phyloP scores from a whole-genome alignment of 1,139 yeast species.

The Lodderomyces jiufengensis region DNA sequence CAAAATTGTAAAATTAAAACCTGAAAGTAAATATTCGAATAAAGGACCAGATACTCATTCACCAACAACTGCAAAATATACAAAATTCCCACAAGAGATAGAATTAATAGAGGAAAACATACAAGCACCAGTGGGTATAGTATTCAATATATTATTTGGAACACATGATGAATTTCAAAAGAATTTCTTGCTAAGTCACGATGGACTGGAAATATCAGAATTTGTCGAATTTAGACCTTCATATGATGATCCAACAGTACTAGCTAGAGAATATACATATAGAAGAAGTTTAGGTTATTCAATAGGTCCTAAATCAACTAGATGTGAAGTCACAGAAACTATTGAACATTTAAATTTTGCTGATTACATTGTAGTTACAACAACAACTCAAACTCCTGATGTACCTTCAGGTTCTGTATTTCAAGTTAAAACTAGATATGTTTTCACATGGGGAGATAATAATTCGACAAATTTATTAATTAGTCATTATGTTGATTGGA shows the following conservation, averaged over 20 bases:
- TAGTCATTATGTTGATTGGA: conserved; percentile 50
- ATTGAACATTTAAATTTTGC: conserved; percentile 40
- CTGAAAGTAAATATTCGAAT: conserved; percentile 29
- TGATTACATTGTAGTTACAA: conserved; percentile 32
- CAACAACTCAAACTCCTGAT: conserved; percentile 50
- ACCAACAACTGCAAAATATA: conserved; percentile 27
- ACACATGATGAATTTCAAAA: conserved; percentile 37
- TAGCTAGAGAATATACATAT: conserved; percentile 39
- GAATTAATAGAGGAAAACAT: conserved; percentile 33
- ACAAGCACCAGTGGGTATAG: conserved; percentile 48
- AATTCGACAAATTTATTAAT: conserved; percentile 40
- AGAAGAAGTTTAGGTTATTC: conserved; percentile 48
- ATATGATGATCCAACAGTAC: conserved; percentile 28
- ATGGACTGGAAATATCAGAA: conserved; percentile 45
- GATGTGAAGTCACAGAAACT: conserved; percentile 46
- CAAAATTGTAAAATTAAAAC: conserved; percentile 26
- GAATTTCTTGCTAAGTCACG: conserved; percentile 39
- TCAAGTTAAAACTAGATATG: conserved; percentile 47
- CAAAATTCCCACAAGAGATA: conserved; percentile 25
- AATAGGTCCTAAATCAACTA: conserved; percentile 57
- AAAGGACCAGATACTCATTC: conserved; percentile 37
- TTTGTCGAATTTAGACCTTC: conserved; percentile 36
- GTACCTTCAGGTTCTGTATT: conserved; percentile 60
- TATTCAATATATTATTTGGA: conserved; percentile 49
- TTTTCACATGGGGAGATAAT: conserved; percentile 45